Percentiles rank a stretch among this genome's conserved stretches.
Evolutionary conservation across 306 rosid genomes (phyloP).

Genomic region (Dalbergia cochinchinensis): DNA sequence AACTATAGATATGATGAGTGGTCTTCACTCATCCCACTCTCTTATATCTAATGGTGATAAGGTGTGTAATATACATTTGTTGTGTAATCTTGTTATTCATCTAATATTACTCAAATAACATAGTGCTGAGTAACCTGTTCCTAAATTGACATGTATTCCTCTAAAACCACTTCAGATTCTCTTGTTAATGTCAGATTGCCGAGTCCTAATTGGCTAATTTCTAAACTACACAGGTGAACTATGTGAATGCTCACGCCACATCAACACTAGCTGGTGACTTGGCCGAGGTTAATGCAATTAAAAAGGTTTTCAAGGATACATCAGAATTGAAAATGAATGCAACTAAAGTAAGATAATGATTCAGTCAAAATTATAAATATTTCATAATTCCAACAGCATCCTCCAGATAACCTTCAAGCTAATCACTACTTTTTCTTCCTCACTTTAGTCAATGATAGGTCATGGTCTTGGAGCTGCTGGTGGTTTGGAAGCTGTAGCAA

Average conservation of each 20-base stretch:
- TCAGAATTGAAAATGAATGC: conserved; percentile 75
- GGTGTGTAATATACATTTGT: too few species aligned
- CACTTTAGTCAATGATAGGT: conserved; percentile 78
- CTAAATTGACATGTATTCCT: not conserved
- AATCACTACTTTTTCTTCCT: not conserved
- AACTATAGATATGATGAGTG: too few species aligned
- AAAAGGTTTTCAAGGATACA: conserved; percentile 68
- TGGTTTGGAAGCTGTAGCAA: conserved; percentile 81
- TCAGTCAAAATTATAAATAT: not conserved
- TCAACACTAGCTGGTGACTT: conserved; percentile 79
- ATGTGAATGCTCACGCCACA: conserved; percentile 87
- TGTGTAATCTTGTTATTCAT: too few species aligned
- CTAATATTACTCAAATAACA: too few species aligned
- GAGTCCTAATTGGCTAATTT: conserved; percentile 17
- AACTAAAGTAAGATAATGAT: conserved; percentile 62
- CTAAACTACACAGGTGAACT: conserved; percentile 63
- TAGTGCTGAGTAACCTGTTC: not conserved
- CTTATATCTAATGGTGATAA: too few species aligned
- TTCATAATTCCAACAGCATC: not conserved
- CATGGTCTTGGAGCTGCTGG: conserved; percentile 87
- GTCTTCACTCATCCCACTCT: too few species aligned
- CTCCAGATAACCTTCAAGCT: conserved; percentile 15
- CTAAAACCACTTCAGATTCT: conserved; percentile 22
- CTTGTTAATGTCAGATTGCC: not conserved
- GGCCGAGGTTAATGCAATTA: conserved; percentile 78